Conservation (phyloP, 2,329 filamentous ascomycete species). For the Mollisia scopiformis region DNA sequence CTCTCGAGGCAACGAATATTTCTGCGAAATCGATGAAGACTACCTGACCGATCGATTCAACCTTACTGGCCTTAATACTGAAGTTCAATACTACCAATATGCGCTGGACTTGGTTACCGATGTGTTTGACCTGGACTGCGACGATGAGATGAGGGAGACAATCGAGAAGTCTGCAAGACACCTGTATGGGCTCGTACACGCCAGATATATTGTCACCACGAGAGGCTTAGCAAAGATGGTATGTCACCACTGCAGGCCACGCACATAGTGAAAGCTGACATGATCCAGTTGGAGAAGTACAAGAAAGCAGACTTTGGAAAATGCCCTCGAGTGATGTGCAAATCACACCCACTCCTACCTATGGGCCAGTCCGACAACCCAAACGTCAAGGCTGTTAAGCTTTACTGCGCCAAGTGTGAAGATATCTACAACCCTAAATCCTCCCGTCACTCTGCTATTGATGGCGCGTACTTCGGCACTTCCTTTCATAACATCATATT, state of each 20-base stretch:
- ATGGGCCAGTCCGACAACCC: slow-evolving; percentile 93
- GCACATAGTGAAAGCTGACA: neutral
- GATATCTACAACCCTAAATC: slow-evolving; percentile 99
- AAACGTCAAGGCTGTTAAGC: slow-evolving; percentile 87
- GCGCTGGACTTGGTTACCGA: slow-evolving; percentile 96
- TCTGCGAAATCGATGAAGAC: slow-evolving; percentile 99
- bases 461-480: slow-evolving; percentile 97
- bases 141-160: slow-evolving; percentile 96
- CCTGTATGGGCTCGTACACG: slow-evolving; percentile 94
- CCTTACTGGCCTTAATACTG: slow-evolving; percentile 92
- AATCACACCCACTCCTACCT: slow-evolving; percentile 88
- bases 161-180: slow-evolving; percentile 97
- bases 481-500: slow-evolving; percentile 99
- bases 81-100: slow-evolving; percentile 99
- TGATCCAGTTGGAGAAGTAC: slow-evolving; percentile 87
- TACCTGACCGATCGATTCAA: slow-evolving; percentile 99
- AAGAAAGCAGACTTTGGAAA: slow-evolving; percentile 98
- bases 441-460: slow-evolving; percentile 89
- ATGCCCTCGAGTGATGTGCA: slow-evolving; percentile 94
- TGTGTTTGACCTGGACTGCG: slow-evolving; percentile 97
- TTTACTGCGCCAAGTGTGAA: slow-evolving; percentile 97
- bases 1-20: slow-evolving; percentile 97
- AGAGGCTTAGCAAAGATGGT: slow-evolving; percentile 96
- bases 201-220: slow-evolving; percentile 95
- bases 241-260: slow-evolving; percentile 35